Percentiles rank a stretch among this genome's conserved stretches.
phyloP scores from a whole-genome alignment of 345 rosid genomes.

The Salix exigua region DNA sequence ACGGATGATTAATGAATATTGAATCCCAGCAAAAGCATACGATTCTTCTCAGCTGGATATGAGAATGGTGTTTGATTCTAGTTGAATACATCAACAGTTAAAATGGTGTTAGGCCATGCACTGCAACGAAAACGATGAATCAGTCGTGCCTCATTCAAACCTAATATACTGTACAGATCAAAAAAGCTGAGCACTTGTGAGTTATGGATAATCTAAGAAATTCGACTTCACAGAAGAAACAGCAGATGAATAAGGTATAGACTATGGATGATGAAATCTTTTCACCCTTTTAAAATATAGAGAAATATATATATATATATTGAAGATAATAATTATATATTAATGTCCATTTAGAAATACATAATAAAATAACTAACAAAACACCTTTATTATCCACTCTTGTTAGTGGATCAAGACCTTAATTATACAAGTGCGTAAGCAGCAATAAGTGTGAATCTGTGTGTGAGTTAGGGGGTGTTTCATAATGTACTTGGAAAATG shows the following conservation, averaged over 20 bases:
- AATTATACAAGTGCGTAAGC: constrained; percentile 34
- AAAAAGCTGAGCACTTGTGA: not conserved
- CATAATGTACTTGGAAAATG: too few relatives aligned
- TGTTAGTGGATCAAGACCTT: constrained; percentile 44
- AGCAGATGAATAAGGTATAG: not conserved
- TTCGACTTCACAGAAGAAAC: not conserved
- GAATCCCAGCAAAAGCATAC: too few relatives aligned
- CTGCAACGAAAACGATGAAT: not conserved
- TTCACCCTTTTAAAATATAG: not conserved
- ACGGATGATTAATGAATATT: too few relatives aligned
- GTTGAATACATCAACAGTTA: not conserved
- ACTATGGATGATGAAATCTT: not conserved
- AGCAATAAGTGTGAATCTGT: constrained; percentile 12
- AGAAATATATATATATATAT: not conserved
- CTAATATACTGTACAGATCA: too few relatives aligned
- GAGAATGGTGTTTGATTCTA: too few relatives aligned
- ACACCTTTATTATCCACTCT: constrained; percentile 35
- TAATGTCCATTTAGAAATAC: constrained; percentile 3
- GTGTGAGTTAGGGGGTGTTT: not conserved
- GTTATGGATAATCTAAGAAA: constrained; percentile 3
- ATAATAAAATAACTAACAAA: not conserved
- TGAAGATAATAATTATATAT: not conserved
- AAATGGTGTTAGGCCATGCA: not conserved
- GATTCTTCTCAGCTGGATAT: too few relatives aligned
- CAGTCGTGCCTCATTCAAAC: too few relatives aligned